phyloP scores from a whole-genome alignment of 306 rosid species.

The Lathyrus aphaca region DNA sequence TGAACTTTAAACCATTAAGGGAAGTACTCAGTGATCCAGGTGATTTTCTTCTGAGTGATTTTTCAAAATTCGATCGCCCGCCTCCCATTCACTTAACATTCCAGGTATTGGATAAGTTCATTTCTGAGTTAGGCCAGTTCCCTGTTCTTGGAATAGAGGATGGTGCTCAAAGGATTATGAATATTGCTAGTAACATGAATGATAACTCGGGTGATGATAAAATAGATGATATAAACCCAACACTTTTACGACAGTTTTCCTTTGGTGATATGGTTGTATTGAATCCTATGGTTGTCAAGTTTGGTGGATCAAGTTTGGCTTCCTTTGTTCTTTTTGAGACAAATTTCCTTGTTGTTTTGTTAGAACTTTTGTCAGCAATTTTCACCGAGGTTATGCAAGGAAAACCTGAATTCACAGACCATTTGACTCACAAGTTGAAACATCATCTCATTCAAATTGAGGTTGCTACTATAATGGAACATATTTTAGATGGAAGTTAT shows the following conservation, averaged over 20 bases:
- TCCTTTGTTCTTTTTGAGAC: no score
- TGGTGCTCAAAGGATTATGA: constrained; percentile 71
- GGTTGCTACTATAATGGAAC: no score
- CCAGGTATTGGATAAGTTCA: constrained; percentile 75
- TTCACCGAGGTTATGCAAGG: no score
- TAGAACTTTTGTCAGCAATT: no score
- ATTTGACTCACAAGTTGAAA: no score
- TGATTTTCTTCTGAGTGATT: constrained; percentile 87
- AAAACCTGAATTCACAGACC: no score
- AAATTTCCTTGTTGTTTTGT: no score
- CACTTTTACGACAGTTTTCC: constrained; percentile 73
- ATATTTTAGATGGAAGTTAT: no score
- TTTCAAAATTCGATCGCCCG: constrained; percentile 84
- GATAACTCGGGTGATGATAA: constrained; percentile 63
- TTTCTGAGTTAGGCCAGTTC: constrained; percentile 64
- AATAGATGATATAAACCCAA: constrained; percentile 73
- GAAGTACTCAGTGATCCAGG: constrained; percentile 80
- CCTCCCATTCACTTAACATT: constrained; percentile 76
- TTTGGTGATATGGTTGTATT: constrained; percentile 90
- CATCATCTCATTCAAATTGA: no score
- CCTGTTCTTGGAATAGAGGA: constrained; percentile 84
- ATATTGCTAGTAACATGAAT: constrained; percentile 59
- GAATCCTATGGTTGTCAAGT: constrained; percentile 98
- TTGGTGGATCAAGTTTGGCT: no score
- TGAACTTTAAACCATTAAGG: constrained; percentile 78